Evolutionary conservation across 1,139 yeast species (phyloP), one percentile per base, ranked within the genome.

Genomic region (Entelexis paramagnoliae): DNA sequence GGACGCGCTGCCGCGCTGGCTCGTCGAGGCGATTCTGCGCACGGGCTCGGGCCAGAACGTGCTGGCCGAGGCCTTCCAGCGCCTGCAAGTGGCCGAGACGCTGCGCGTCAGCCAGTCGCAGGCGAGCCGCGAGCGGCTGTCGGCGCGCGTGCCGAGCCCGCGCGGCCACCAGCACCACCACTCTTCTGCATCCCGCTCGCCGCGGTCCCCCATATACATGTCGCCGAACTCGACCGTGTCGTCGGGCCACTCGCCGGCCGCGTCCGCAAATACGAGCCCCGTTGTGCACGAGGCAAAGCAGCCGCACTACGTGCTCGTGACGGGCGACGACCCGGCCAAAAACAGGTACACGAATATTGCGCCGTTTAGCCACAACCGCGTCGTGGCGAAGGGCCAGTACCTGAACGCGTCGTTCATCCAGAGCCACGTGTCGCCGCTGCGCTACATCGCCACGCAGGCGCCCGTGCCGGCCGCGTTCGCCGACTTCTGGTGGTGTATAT

Each of bases 391-490:
- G 11, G 51, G 51, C 26, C 80, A 78, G 58, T 79, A 82, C 61
- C 76, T 81, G 61, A 81, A 81, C 63, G 88, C 87, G 1, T 77
- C 78, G 57, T 77, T 76, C 60, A 66, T 81, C 24, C 59, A 66
- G 2, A 67, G 61, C 49, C 61, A 51, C n/a, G 72, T 63, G 30
- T 59, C 60, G 48, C 61, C 49, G 34, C 64, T 65, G 38, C 69
- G 75, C 49, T 83, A 81, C 63, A 81, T 86, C 58, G 95, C 95
- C 0, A 82, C 95, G 0, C 95, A 86, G 60, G 95, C 93, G 0
- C 96, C 96, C 1, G 66, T 86, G 39, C 79, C 80, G 2, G 78
- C 81, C 22, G 84, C 95, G 0, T 74, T 82, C 54, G 80, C 79
- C 14, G 95, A 86, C 64, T 86, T 86, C 63, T 87, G 95, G 93